Evolutionary conservation across 352 stramenopile species (phyloP).

Genomic region (Phytophthora aleatoria): DNA sequence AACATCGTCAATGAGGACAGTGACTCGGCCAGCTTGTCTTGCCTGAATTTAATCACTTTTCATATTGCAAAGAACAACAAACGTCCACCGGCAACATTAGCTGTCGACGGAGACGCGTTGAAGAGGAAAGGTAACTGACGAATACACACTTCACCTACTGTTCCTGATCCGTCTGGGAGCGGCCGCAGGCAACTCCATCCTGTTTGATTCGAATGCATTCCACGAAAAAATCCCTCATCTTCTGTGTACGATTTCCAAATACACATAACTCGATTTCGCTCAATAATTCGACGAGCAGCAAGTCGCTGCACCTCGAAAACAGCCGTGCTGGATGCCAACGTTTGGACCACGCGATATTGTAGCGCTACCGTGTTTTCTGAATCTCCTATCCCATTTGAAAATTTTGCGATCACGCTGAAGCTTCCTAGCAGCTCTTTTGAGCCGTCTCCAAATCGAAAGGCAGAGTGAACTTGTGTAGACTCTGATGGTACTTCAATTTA

Average conservation of each 20-base stretch:
- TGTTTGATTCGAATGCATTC: conserved; percentile 10
- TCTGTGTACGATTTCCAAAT: conserved; percentile 14
- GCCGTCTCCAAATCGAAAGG: conserved; percentile 9
- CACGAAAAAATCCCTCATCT: conserved; percentile 10
- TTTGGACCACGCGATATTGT: conserved; percentile 7
- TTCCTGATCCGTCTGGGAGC: neutral
- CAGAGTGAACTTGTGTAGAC: conserved; percentile 1
- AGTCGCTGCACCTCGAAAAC: conserved; percentile 5
- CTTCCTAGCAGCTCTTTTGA: neutral
- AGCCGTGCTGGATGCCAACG: neutral
- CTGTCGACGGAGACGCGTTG: neutral
- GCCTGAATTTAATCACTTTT: no score
- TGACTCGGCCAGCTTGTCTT: no score
- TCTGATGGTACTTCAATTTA: conserved; percentile 15
- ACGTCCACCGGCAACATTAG: neutral
- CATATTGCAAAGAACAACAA: no score
- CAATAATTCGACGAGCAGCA: conserved; percentile 10
- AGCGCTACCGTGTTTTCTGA: neutral
- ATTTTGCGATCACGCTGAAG: conserved; percentile 3
- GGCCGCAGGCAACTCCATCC: conserved; percentile 6
- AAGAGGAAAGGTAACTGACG: conserved; percentile 5
- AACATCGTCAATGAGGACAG: no score
- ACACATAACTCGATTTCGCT: neutral
- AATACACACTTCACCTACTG: conserved; percentile 2
- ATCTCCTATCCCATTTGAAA: neutral